Evolutionary conservation across 1,139 yeast species (phyloP).

Genomic region (Suhomyces choctaworum): DNA sequence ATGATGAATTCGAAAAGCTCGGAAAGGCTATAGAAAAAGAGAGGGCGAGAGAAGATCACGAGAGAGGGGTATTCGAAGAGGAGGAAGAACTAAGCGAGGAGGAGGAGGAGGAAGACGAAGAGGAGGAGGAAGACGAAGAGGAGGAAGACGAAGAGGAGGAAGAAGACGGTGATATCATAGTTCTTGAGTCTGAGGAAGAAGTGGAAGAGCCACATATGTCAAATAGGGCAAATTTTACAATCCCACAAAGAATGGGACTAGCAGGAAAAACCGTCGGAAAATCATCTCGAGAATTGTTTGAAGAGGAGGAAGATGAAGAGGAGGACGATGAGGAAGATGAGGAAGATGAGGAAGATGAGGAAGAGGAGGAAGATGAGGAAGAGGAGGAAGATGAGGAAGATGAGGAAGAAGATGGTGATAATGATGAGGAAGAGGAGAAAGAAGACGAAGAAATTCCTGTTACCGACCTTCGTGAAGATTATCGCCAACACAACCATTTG

Average conservation of each 20-base stretch:
- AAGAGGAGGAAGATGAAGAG: constrained; percentile 2
- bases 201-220: constrained; percentile 3
- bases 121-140: constrained; percentile 6
- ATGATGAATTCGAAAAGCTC: constrained; percentile 43
- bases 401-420: constrained; percentile 1
- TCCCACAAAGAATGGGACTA: background rate
- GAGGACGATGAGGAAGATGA: constrained; percentile 4
- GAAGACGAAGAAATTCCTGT: constrained; percentile 1
- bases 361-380: constrained; percentile 3
- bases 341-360: constrained; percentile 4
- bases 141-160: constrained; percentile 4
- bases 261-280: background rate
- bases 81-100: constrained; percentile 10
- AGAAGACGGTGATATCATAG: background rate
- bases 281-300: constrained; percentile 1
- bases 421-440: constrained; percentile 2
- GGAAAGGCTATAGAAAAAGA: constrained; percentile 24
- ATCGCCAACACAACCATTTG: too few species aligned
- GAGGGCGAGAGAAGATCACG: constrained; percentile 7
- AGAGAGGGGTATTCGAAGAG: constrained; percentile 10
- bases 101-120: constrained; percentile 13
- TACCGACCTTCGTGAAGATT: too few species aligned
- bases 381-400: constrained; percentile 4
- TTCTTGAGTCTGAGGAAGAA: background rate
- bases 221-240: too few species aligned